Percentiles rank a stretch among this genome's conserved stretches.
phyloP scores from a whole-genome alignment of 371 early-diverging fungal genomes.

The Lichtheimia corymbifera region DNA sequence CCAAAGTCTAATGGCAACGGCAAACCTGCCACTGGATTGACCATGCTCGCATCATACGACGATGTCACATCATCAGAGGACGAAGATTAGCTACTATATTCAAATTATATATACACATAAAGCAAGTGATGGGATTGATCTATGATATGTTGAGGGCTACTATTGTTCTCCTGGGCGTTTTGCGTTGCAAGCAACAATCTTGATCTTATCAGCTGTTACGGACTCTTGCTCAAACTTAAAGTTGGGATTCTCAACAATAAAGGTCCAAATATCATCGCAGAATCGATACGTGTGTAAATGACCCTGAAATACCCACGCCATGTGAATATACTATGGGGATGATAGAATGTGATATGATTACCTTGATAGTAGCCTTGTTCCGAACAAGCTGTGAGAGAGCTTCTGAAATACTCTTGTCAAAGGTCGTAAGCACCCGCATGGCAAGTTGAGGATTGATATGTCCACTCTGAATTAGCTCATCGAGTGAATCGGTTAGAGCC shows the following conservation, averaged over 20 bases:
- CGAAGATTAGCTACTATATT: slow-evolving; percentile 12
- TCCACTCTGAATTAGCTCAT: slow-evolving; percentile 90
- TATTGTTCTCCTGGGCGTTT: slow-evolving; percentile 70
- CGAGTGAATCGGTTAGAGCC: slow-evolving; percentile 93
- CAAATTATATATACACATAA: slow-evolving; percentile 1
- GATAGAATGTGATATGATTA: slow-evolving; percentile 7
- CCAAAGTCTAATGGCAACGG: not conserved
- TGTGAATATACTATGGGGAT: slow-evolving; percentile 3
- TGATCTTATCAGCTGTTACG: slow-evolving; percentile 83
- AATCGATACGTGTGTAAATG: slow-evolving; percentile 88
- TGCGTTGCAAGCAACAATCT: slow-evolving; percentile 89
- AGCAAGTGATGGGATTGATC: not conserved
- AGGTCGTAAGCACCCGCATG: slow-evolving; percentile 88
- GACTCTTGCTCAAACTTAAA: slow-evolving; percentile 85
- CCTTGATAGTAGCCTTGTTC: slow-evolving; percentile 51
- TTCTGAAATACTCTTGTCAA: slow-evolving; percentile 55
- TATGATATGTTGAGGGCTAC: slow-evolving; percentile 13
- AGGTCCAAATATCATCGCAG: slow-evolving; percentile 97
- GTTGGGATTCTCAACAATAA: slow-evolving; percentile 84
- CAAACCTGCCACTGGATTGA: slow-evolving; percentile 18
- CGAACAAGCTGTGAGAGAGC: slow-evolving; percentile 44
- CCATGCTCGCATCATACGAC: slow-evolving; percentile 35
- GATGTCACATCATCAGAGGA: slow-evolving; percentile 22
- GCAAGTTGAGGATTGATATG: slow-evolving; percentile 93
- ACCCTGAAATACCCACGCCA: slow-evolving; percentile 52